Evolutionary conservation across 2,329 filamentous ascomycete genomes (phyloP), one percentile per base, ranked within the genome.

Genomic region (Corinectria fuckeliana): DNA sequence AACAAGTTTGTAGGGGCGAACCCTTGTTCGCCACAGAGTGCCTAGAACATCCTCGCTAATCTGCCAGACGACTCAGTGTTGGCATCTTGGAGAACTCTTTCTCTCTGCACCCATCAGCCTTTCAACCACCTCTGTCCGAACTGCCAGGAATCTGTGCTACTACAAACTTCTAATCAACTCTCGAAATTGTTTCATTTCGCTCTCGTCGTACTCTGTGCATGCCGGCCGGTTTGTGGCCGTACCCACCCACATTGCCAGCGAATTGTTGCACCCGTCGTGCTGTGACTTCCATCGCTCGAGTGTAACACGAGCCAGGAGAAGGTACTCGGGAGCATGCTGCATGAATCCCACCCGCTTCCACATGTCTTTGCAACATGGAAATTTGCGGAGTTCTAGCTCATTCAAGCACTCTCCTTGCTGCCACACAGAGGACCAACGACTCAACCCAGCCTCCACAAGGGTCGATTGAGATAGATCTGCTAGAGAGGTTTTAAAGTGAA

Each of bases 81-180:
- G 41, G 55, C 41, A 57, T 51, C 18, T 57, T 57, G 6, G 23
- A 26, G 13, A 47, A 18, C 48, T 41, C 47, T 20, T 11, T 6
- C 5, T 20, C 21, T 60, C 64, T 3, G 72, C 66, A n/a, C 10
- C 74, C 58, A 21, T 75, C 71, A 7, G 38, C 53, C 18, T 41
- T 61, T 73, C 72, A 75, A 13, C 63, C 67, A n/a, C 51, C 58
- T 25, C 69, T 67, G 8, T 71, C 70, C 2, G 61, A 50, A 0
- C 49, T 66, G 0, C 74, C 74, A 1, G 70, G 69, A 3, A 76
- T 71, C 2, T 20, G 38, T 0, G 65, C 60, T 39, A 75, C 67
- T 48, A 48, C 13, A 48, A 18, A 16, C 26, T 30, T 8, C 26
- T 23, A 14, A 49, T 49, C 3, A 49, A 36, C 4, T 21, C 45